phyloP scores from a whole-genome alignment of 2,329 filamentous ascomycete species.

The Botrytis elliptica region DNA sequence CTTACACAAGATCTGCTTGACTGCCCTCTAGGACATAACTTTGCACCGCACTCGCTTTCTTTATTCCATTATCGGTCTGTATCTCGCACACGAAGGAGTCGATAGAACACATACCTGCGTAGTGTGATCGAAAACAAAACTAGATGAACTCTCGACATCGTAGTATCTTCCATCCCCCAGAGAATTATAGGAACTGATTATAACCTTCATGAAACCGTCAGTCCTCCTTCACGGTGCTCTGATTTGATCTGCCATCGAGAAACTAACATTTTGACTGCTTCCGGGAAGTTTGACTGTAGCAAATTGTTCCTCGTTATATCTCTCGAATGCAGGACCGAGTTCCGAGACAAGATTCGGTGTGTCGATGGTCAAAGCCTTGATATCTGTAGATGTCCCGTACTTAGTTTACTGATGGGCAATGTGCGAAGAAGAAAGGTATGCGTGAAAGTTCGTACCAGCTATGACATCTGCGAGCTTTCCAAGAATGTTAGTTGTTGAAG shows the following conservation, averaged over 20 bases:
- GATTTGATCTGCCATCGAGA: not conserved
- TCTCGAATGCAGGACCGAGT: conserved; percentile 80
- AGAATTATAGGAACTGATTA: conserved; percentile 84
- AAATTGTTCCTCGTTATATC: conserved; percentile 96
- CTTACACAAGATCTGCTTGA: conserved; percentile 78
- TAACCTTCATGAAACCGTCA: conserved; percentile 49
- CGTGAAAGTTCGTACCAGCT: conserved; percentile 58
- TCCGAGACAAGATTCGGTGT: conserved; percentile 66
- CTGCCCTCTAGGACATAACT: conserved; percentile 74
- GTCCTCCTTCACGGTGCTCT: not conserved
- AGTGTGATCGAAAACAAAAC: conserved; percentile 83
- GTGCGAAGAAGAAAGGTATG: not conserved
- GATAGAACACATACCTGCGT: conserved; percentile 57
- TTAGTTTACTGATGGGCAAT: not conserved
- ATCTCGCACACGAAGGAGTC: no score
- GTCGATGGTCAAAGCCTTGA: conserved; percentile 78
- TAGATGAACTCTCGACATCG: conserved; percentile 83
- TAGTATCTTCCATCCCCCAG: conserved; percentile 82
- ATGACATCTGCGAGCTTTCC: conserved; percentile 80
- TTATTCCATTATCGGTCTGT: not conserved
- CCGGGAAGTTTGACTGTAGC: conserved; percentile 85
- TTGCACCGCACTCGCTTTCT: conserved; percentile 82
- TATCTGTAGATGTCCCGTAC: conserved; percentile 57
- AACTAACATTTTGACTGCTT: conserved; percentile 69
- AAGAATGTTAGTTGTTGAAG: conserved; percentile 28